Conservation (phyloP, 495 filamentous ascomycete genomes). For the Xylaria bambusicola region DNA sequence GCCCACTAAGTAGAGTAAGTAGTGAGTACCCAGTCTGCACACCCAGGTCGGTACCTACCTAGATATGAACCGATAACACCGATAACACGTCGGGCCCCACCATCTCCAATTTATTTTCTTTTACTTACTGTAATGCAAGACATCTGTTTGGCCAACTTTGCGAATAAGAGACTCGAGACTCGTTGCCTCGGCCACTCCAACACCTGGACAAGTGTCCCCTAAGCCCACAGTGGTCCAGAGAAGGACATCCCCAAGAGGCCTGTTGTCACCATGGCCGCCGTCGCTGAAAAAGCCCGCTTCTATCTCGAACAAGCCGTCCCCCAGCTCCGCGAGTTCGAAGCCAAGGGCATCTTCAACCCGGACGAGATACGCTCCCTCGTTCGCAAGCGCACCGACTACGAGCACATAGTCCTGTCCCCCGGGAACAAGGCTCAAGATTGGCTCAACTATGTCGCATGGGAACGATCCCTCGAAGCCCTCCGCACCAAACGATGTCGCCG, state of each 20-base stretch:
- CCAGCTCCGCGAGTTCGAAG: conserved; percentile 83
- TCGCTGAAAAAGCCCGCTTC: conserved; percentile 92
- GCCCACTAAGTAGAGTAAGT: too few species aligned
- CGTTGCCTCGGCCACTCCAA: too few species aligned
- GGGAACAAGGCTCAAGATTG: conserved; percentile 76
- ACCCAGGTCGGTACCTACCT: too few species aligned
- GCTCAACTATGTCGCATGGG: conserved; percentile 83
- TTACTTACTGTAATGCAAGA: not conserved
- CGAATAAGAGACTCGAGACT: too few species aligned
- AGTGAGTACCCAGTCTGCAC: too few species aligned
- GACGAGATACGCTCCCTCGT: conserved; percentile 87
- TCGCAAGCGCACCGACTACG: conserved; percentile 87
- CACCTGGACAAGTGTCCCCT: too few species aligned
- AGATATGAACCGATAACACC: conserved; percentile 2
- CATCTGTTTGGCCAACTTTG: not conserved
- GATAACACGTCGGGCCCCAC: conserved; percentile 12
- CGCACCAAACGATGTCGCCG: conserved; percentile 80
- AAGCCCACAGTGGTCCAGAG: not conserved
- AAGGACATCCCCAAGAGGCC: not conserved
- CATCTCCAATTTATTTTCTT: conserved; percentile 24
- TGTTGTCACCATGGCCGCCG: conserved; percentile 64
- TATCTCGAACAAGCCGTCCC: conserved; percentile 89
- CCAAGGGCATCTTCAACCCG: conserved; percentile 86
- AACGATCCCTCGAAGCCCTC: conserved; percentile 83
- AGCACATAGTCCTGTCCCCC: conserved; percentile 83